Conservation (phyloP, 2,329 filamentous ascomycete genomes). For the Hysterium pulicare region DNA sequence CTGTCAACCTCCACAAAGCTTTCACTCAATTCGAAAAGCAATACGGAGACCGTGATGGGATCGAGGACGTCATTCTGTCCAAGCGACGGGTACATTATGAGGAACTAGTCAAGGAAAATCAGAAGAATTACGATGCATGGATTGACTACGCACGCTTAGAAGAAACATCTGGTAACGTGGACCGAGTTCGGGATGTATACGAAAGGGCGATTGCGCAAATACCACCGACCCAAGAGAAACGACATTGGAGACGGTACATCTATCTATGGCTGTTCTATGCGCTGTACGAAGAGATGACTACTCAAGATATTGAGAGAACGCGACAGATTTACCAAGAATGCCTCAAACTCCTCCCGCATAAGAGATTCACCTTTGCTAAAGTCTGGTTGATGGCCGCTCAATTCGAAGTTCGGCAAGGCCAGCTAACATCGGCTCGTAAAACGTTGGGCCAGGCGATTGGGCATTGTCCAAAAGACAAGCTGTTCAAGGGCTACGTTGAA, state of each 20-base stretch:
- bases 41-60: constrained; percentile 86
- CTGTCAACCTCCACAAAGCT: constrained; percentile 79
- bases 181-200: constrained; percentile 87
- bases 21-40: constrained; percentile 99
- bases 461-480: constrained; percentile 91
- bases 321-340: constrained; percentile 90
- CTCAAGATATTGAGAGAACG: constrained; percentile 72
- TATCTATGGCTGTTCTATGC: constrained; percentile 99
- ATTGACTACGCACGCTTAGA: constrained; percentile 95
- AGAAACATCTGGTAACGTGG: constrained; percentile 76
- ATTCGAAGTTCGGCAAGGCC: constrained; percentile 84
- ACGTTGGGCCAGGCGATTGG: constrained; percentile 86
- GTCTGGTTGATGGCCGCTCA: constrained; percentile 92
- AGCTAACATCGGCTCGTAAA: constrained; percentile 78
- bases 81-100: constrained; percentile 93
- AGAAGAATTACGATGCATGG: constrained; percentile 96
- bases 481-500: constrained; percentile 91
- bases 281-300: constrained; percentile 87
- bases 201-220: constrained; percentile 94
- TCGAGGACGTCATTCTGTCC: constrained; percentile 92
- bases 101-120: constrained; percentile 87
- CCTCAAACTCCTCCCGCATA: constrained; percentile 84
- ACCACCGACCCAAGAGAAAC: constrained; percentile 91
- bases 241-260: constrained; percentile 95
- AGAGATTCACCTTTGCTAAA: constrained; percentile 96